Evolutionary conservation across 345 rosid species (phyloP).

Genomic region (Eucalyptus cladocalyx): DNA sequence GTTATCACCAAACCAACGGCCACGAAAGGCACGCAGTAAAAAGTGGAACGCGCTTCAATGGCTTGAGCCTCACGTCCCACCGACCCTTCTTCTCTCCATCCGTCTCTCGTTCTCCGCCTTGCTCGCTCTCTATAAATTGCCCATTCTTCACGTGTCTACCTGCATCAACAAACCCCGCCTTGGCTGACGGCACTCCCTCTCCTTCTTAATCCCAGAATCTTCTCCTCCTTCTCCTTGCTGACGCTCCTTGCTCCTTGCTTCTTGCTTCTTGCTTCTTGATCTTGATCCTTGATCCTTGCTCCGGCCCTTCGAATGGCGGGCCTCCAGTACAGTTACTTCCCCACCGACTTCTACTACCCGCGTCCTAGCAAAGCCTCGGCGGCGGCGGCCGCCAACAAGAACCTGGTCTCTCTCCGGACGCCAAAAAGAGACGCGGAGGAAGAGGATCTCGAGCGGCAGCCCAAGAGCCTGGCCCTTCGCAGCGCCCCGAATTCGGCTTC

Average conservation of each 20-base stretch:
- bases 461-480: neutral
- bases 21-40: neutral
- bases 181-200: neutral
- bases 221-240: neutral
- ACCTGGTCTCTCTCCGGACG: neutral
- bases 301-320: conserved; percentile 2
- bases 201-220: neutral
- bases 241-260: neutral
- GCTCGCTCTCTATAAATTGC: neutral
- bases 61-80: neutral
- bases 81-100: neutral
- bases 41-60: neutral
- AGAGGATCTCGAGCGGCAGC: neutral
- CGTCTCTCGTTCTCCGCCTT: neutral
- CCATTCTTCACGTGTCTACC: neutral
- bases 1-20: neutral
- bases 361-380: neutral
- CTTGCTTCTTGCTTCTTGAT: neutral
- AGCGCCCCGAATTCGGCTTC: neutral
- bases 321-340: conserved; percentile 37
- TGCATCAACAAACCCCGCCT: neutral
- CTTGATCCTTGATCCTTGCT: neutral
- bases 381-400: neutral
- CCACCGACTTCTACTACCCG: conserved; percentile 17
- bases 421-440: neutral